Base-by-base conservation (phyloP, 2,329 filamentous ascomycete species). In the Huntiella savannae region DNA sequence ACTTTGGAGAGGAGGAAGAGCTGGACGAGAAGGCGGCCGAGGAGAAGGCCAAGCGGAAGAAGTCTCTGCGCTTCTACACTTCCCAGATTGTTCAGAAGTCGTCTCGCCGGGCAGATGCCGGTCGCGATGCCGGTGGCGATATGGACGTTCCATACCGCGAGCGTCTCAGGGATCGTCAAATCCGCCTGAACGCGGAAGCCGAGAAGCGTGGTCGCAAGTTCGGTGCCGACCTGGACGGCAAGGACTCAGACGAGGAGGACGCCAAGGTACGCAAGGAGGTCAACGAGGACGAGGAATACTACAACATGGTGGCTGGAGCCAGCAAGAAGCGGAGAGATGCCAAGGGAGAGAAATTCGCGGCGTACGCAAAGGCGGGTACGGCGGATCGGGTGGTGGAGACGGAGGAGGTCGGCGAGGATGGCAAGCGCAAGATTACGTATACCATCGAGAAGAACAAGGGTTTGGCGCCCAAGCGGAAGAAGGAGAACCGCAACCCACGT, bases 381-480 rank as follows among this genome's bases (percentile, higher is more conserved):
- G 68, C 73, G 45, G 70, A 79, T 50, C 68, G 73, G 3, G 65
- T 79, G 1, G 68, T 81, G 1, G 71, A 79, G 54, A 69, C 75
- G 50, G 79, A 82, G 57, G 69, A 73, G 55, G 61, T 93, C 38
- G 85, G 82, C 37, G 68, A 76, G 49, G 86, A 94, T 55, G 88
- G 87, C 50, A 93, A 95, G 66, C 71, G 92, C 50, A 84, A 85
- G 62, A 93, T 98, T 60, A 83, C 77, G 13, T 96, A 95, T 63
- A 75, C 79, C 54, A 98, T 98, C 58, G 76, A 87, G 66, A 95
- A 96, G 75, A 98, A 98, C 65, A 95, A 95, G 72, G 91, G 91
- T 32, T 66, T 98, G 52, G 79, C 84, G 49, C 85, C 87, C 40
- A 80, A 82, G 62, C 72, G 88, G 52, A 92, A 82, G 71, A 96